Evolutionary conservation across 331 rosid species (phyloP).

Genomic region (Cydonia oblonga): DNA sequence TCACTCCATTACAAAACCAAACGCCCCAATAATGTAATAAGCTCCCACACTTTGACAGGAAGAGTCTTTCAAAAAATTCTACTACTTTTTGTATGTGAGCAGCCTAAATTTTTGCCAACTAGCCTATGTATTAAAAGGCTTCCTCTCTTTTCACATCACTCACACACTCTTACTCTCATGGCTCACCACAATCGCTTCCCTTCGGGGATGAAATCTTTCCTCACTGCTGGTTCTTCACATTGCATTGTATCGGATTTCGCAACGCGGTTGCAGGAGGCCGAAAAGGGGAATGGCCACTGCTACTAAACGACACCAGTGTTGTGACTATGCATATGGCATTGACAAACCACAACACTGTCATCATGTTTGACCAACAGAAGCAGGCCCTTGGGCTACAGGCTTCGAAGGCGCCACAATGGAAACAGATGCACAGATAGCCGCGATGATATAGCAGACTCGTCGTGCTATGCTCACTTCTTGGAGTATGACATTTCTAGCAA

Average conservation of each 20-base stretch:
- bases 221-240: conserved; percentile 8
- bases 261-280: conserved; percentile 5
- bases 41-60: neutral
- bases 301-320: conserved; percentile 42
- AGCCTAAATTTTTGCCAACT: neutral
- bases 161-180: conserved; percentile 7
- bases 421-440: conserved; percentile 19
- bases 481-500: conserved; percentile 53
- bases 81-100: neutral
- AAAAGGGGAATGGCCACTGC: conserved; percentile 58
- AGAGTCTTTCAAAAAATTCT: neutral
- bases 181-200: conserved; percentile 6
- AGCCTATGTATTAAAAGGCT: neutral
- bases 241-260: conserved; percentile 6
- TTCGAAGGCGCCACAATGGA: conserved; percentile 31
- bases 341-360: conserved; percentile 46
- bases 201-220: neutral
- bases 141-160: neutral
- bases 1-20: neutral
- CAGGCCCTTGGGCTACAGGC: conserved; percentile 38
- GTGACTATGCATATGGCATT: conserved; percentile 75
- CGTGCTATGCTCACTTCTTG: conserved; percentile 71
- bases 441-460: conserved; percentile 26
- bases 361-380: conserved; percentile 62
- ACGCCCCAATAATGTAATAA: neutral